Evolutionary conservation across 2,329 filamentous ascomycete species (phyloP).

Genomic region (Curvularia eragrostidis): DNA sequence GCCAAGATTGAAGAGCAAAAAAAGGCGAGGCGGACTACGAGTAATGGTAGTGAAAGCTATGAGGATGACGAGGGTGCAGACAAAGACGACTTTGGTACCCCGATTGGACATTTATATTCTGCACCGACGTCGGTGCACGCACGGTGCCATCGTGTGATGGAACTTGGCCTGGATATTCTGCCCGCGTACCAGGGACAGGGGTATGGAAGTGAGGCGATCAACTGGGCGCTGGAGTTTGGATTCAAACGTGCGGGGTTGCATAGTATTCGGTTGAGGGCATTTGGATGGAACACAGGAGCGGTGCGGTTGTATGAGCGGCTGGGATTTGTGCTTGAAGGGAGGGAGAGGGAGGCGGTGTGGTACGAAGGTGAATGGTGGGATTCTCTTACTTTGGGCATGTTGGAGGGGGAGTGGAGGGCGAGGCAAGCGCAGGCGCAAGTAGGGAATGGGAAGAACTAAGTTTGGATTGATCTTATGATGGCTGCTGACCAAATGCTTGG

Average conservation of each 20-base stretch:
- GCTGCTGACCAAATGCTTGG: not conserved
- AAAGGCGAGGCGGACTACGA: not conserved
- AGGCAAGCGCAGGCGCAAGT: not conserved
- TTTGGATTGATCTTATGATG: not conserved
- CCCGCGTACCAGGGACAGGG: not conserved
- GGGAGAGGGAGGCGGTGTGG: conserved; percentile 53
- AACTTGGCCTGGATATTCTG: not conserved
- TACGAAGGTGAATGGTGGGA: conserved; percentile 53
- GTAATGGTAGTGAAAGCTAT: too few relatives aligned
- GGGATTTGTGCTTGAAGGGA: conserved; percentile 56
- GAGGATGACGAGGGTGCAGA: not conserved
- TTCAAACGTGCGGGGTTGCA: not conserved
- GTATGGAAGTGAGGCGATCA: not conserved
- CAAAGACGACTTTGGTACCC: not conserved
- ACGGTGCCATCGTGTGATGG: not conserved
- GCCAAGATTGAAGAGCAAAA: not conserved
- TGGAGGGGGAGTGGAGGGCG: conserved; percentile 39
- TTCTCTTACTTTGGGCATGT: conserved; percentile 34
- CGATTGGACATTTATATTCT: not conserved
- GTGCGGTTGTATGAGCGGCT: conserved; percentile 54
- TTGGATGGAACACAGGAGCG: conserved; percentile 54
- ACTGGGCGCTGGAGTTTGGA: not conserved
- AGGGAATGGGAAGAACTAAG: not conserved
- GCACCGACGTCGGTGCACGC: not conserved
- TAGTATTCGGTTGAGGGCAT: not conserved